Base-by-base conservation (phyloP, 306 rosid genomes). In the Bauhinia variegata region DNA sequence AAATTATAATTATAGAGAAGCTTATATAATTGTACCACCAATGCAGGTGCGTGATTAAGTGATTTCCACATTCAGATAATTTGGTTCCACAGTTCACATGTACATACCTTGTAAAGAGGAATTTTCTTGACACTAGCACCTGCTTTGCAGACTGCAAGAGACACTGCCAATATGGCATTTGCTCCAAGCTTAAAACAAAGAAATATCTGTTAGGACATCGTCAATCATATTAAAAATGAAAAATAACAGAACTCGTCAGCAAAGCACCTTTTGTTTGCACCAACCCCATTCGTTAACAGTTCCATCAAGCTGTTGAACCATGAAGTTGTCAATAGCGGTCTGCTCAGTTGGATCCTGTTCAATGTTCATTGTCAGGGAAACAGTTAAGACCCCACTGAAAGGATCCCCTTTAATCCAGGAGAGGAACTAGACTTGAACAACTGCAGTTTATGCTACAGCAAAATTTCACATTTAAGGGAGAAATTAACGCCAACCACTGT, bases 251-350 rank as follows among this genome's bases (percentile, higher is more conserved):
- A n/a, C 8, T 23, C 46, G 36, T 68, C 36, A 7, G 48, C 7
- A 50, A 77, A 18, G 64, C 69, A 90, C 99, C 99, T 90, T 95
- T 68, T 90, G 89, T 62, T 95, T 90, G 88, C 99, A 95, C 99
- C 99, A 95, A 55, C 99, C 99, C 97, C 99, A 95, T 81, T 95
- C 97, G 5, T 95, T 95, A 54, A 83, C 89, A 38, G 99, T 95
- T 78, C 95, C 99, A 79, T 95, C 99, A 43, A 95, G 97, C 65
- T 90, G 68, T 71, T 95, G 97, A 83, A 95, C 97, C 92, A 95
- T 90, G 16, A 83, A 74, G 79, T 90, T 95, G 80, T 95, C 99
- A 69, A 95, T 82, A 5, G 56, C 83, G 7, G 83, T 75, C 72
- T 95, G 99, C 68, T 90, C 75, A 28, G 89, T 80, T 60, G 99